Base-by-base conservation (phyloP, 1,284 basidiomycete species). In the Rugosomyces carneus region DNA sequence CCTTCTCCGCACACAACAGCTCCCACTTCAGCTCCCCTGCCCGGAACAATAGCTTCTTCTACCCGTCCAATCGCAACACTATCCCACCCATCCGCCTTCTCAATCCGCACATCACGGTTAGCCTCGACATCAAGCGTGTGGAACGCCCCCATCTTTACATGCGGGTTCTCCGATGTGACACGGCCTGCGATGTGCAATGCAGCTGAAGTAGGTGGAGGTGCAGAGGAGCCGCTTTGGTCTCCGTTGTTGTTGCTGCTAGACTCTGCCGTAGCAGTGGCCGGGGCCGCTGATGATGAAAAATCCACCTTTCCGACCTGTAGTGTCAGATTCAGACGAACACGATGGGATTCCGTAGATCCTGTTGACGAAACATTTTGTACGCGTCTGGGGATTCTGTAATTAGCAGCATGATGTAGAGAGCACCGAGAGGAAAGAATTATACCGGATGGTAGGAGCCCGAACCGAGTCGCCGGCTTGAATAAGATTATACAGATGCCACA, bases 401-500 rank as follows among this genome's bases (percentile, higher is more conserved):
- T n/a, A n/a, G n/a, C n/a, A n/a, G n/a, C n/a, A n/a, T n/a, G n/a
- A n/a, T n/a, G n/a, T n/a, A n/a, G n/a, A 11, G 20, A 26, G 35
- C 35, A 21, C 20, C 34, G 5, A 32, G 55, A 16, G 52, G 9
- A 49, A 29, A 5, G 13, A n/a, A 9, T 29, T 66, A 58, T 57
- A 87, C 80, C 94, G 81, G 50, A 97, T 79, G 4, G 93, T 92
- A 45, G 89, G 78, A n/a, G 92, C 93, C 45, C 92, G 78, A 21
- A 99, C 84, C 52, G 80, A 71, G 63, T 99, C 95, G 16, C 91
- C 92, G 71, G 85, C 75, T 53, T 88, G 81, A 48, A 99, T 95
- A 48, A 99, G 76, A 69, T 99, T 98, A 69, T 98, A 98, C n/a
- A 97, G 76, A 73, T 99, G 95, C 91, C 95, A 99, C 87, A 99